Percentiles rank a stretch among this genome's conserved stretches.
Conservation (phyloP, 495 filamentous ascomycete species). For the Trichoderma reesei region DNA sequence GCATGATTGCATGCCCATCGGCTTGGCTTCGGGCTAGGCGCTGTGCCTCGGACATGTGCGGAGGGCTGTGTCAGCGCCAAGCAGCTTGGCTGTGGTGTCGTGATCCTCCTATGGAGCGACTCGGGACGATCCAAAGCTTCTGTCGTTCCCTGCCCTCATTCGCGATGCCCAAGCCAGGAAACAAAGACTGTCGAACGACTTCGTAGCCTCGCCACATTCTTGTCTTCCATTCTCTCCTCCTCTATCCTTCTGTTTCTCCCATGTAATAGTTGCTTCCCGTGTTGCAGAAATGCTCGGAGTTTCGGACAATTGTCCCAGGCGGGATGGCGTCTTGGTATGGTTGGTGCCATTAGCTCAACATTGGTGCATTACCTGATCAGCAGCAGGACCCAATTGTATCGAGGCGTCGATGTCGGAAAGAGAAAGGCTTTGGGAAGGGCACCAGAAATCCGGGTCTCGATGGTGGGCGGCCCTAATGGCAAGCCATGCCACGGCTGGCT, state of each 20-base stretch:
- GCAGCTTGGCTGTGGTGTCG: not conserved
- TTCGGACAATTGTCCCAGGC: not conserved
- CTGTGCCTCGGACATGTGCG: not conserved
- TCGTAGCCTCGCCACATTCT: not conserved
- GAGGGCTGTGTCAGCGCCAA: not conserved
- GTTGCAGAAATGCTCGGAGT: not conserved
- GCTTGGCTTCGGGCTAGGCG: not conserved
- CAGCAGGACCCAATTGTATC: not conserved
- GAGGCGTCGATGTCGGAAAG: not conserved
- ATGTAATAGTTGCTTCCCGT: not conserved
- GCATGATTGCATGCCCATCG: not conserved
- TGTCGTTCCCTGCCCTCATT: not conserved
- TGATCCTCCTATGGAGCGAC: not conserved
- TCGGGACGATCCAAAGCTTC: not conserved
- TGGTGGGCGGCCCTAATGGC: not conserved
- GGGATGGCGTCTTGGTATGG: not conserved
- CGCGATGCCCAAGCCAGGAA: not conserved
- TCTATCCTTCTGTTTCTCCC: not conserved
- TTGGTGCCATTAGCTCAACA: no score
- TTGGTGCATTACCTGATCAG: no score
- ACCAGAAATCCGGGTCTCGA: not conserved
- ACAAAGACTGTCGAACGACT: not conserved
- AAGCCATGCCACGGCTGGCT: not conserved
- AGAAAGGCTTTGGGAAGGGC: not conserved
- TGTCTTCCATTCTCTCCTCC: not conserved